A percentile compares a stretch with the other conserved stretches of the same genome.
Conservation (phyloP, 768 basidiomycete genomes). For the Podaxis sp. region DNA sequence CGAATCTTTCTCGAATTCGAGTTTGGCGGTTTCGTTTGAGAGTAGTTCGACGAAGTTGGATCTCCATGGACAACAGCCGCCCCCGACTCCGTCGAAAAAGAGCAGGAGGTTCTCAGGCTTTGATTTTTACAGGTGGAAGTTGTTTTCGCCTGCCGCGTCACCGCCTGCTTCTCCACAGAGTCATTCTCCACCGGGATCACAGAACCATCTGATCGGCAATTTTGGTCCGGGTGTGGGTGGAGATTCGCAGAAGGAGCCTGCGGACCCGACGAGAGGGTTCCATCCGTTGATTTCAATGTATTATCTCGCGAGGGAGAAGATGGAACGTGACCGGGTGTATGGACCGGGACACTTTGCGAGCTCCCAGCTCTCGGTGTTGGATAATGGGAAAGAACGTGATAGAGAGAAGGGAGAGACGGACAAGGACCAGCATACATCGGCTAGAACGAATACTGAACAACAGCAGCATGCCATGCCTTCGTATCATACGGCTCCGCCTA, state of each 20-base stretch:
- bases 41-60: slow-evolving; percentile 43
- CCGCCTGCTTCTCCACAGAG: slow-evolving; percentile 39
- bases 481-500: slow-evolving; percentile 26
- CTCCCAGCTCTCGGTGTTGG: slow-evolving; percentile 72
- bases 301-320: slow-evolving; percentile 92
- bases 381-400: slow-evolving; percentile 13
- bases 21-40: slow-evolving; percentile 66
- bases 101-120: slow-evolving; percentile 91
- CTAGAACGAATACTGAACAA: slow-evolving; percentile 13
- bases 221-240: slow-evolving; percentile 26
- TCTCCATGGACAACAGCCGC: slow-evolving; percentile 20
- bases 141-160: slow-evolving; percentile 69
- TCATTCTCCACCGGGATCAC: slow-evolving; percentile 61
- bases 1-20: slow-evolving; percentile 65
- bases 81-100: slow-evolving; percentile 55
- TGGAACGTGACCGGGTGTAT: slow-evolving; percentile 92
- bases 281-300: slow-evolving; percentile 97
- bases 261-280: slow-evolving; percentile 90
- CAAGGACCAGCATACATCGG: slow-evolving; percentile 15
- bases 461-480: slow-evolving; percentile 20
- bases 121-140: slow-evolving; percentile 89
- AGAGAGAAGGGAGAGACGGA: slow-evolving; percentile 2
- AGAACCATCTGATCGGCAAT: slow-evolving; percentile 51
- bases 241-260: slow-evolving; percentile 49
- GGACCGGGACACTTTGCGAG: slow-evolving; percentile 93